Conservation (phyloP, 306 rosid genomes). For the Ceratonia siliqua region DNA sequence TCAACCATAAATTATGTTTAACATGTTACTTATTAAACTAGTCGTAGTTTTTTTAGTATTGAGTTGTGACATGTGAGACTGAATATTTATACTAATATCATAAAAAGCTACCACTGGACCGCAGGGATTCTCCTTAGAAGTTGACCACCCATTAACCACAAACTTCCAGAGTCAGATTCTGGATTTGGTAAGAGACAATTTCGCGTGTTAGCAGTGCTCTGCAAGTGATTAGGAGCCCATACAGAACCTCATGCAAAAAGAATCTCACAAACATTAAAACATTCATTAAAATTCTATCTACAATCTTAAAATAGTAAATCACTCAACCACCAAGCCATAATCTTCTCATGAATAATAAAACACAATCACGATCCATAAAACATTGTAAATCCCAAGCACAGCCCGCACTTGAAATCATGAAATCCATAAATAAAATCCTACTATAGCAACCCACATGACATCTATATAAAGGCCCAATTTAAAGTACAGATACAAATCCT, state of each 20-base stretch:
- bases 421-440: slow-evolving; percentile 44
- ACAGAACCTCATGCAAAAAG: neutral
- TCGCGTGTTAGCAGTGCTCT: neutral
- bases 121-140: neutral
- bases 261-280: slow-evolving; percentile 8
- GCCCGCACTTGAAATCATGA: slow-evolving; percentile 38
- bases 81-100: too few relatives aligned
- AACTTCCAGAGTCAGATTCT: neutral
- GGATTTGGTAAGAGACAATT: neutral
- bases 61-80: too few relatives aligned
- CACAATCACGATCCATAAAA: slow-evolving; percentile 46
- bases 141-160: neutral
- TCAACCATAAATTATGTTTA: too few relatives aligned
- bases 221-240: slow-evolving; percentile 2
- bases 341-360: slow-evolving; percentile 46
- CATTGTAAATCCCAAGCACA: slow-evolving; percentile 41
- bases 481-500: slow-evolving; percentile 50
- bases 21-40: too few relatives aligned
- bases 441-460: slow-evolving; percentile 51
- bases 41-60: too few relatives aligned
- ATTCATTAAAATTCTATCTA: neutral
- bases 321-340: slow-evolving; percentile 44
- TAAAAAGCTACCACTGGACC: neutral
- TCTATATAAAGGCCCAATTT: slow-evolving; percentile 39
- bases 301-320: slow-evolving; percentile 18